Conservation (phyloP, 371 early-diverging fungal species). For the Rhizopus sp. region DNA sequence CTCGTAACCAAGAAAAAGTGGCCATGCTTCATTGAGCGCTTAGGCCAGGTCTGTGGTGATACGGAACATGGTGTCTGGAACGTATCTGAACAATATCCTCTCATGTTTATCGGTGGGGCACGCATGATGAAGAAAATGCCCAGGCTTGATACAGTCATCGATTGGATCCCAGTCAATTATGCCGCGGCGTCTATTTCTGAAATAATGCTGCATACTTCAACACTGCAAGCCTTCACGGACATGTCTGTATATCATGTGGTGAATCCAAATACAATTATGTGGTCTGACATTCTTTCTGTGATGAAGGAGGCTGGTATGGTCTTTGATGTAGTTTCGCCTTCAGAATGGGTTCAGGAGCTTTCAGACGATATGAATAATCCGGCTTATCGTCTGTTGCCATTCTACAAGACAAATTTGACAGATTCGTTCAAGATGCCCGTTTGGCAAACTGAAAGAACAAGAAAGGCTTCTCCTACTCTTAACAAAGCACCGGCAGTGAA, state of each 20-base stretch:
- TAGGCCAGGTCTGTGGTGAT: slow-evolving; percentile 53
- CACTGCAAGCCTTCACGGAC: not conserved
- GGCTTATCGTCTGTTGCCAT: slow-evolving; percentile 32
- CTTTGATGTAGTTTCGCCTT: slow-evolving; percentile 26
- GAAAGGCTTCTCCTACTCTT: not conserved
- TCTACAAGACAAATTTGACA: slow-evolving; percentile 22
- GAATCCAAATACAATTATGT: slow-evolving; percentile 24
- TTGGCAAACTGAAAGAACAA: slow-evolving; percentile 15
- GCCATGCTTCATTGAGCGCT: slow-evolving; percentile 43
- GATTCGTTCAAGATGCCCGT: slow-evolving; percentile 16
- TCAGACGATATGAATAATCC: slow-evolving; percentile 32
- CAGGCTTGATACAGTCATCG: slow-evolving; percentile 20
- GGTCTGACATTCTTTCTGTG: slow-evolving; percentile 26
- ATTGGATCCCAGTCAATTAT: slow-evolving; percentile 43
- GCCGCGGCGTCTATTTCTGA: slow-evolving; percentile 32
- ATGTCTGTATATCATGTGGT: slow-evolving; percentile 38
- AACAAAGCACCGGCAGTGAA: not conserved
- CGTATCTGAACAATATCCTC: slow-evolving; percentile 35
- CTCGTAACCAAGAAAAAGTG: slow-evolving; percentile 26
- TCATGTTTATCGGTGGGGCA: slow-evolving; percentile 42
- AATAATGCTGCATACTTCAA: slow-evolving; percentile 30
- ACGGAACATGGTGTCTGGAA: slow-evolving; percentile 47
- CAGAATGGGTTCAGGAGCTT: slow-evolving; percentile 30
- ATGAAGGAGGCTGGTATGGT: slow-evolving; percentile 27
- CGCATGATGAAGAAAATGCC: slow-evolving; percentile 30